phyloP scores from a whole-genome alignment of 2,329 filamentous ascomycete species.

The Talaromyces marneffei region DNA sequence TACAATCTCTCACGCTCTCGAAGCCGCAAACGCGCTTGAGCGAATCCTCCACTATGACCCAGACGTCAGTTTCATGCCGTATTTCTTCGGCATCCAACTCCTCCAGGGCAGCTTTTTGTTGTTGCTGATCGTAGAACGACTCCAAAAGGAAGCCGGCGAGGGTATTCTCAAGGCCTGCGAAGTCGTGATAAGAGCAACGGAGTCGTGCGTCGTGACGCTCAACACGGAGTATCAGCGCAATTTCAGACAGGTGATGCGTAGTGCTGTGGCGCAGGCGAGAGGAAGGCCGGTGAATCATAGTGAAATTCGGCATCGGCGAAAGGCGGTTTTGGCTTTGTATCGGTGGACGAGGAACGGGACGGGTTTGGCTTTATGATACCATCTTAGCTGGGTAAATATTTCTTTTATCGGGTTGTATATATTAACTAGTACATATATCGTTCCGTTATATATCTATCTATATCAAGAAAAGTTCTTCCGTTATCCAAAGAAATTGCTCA shows the following conservation, averaged over 20 bases:
- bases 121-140: conserved; percentile 80
- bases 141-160: conserved; percentile 77
- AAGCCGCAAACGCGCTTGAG: conserved; percentile 78
- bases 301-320: conserved; percentile 75
- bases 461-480: not conserved
- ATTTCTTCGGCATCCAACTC: conserved; percentile 92
- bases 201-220: conserved; percentile 85
- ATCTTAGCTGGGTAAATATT: conserved; percentile 12
- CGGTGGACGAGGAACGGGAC: conserved; percentile 89
- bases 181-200: conserved; percentile 84
- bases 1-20: conserved; percentile 80
- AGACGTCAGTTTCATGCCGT: conserved; percentile 91
- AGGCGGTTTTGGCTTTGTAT: conserved; percentile 79
- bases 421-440: not conserved
- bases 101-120: conserved; percentile 85
- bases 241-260: conserved; percentile 93
- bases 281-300: conserved; percentile 78
- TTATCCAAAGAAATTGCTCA: not conserved
- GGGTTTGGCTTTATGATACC: conserved; percentile 56
- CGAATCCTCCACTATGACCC: conserved; percentile 87
- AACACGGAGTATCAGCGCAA: conserved; percentile 95
- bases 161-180: conserved; percentile 85
- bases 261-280: conserved; percentile 77
- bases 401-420: not conserved
- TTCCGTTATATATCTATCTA: not conserved